These are phyloP conservation scores for Oryza glaberrima DNA, from an alignment of 176 grass and related monocot species.

Conservation along the genomic window DNA sequence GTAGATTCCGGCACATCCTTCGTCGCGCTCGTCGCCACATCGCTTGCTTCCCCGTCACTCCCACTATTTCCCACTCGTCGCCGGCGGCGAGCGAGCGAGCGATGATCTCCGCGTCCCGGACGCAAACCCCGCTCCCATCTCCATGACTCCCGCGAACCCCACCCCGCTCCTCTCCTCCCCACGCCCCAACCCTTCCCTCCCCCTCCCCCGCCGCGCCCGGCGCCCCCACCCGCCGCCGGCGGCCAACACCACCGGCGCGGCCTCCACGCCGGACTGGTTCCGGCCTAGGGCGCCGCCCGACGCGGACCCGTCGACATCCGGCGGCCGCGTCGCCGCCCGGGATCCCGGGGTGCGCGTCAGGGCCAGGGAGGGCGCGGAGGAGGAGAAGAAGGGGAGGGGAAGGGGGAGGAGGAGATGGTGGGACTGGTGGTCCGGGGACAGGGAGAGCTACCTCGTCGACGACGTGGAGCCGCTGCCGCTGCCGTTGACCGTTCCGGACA, in stretches of 20 bases:
- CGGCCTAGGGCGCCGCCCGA: constrained; percentile 34
- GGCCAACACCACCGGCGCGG: constrained; percentile 63
- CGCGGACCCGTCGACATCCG: constrained; percentile 37
- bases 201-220: constrained; percentile 2
- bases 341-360: constrained; percentile 78
- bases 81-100: constrained; percentile 66
- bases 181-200: constrained; percentile 27
- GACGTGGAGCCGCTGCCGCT: constrained; percentile 80
- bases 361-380: constrained; percentile 64
- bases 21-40: constrained; percentile 13
- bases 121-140: constrained; percentile 9
- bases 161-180: constrained; percentile 33
- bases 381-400: constrained; percentile 43
- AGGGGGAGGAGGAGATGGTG: constrained; percentile 65
- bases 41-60: constrained; percentile 20
- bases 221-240: constrained; percentile 35
- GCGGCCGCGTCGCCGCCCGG: constrained; percentile 56
- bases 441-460: constrained; percentile 89
- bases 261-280: constrained; percentile 73
- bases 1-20: background rate
- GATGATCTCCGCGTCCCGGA: constrained; percentile 39
- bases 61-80: background rate
- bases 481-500: constrained; percentile 69
- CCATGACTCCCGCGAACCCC: constrained; percentile 57
- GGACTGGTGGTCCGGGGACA: constrained; percentile 85